Base-by-base conservation (phyloP, 2,329 filamentous ascomycete genomes). In the Hypoxylon sp. region DNA sequence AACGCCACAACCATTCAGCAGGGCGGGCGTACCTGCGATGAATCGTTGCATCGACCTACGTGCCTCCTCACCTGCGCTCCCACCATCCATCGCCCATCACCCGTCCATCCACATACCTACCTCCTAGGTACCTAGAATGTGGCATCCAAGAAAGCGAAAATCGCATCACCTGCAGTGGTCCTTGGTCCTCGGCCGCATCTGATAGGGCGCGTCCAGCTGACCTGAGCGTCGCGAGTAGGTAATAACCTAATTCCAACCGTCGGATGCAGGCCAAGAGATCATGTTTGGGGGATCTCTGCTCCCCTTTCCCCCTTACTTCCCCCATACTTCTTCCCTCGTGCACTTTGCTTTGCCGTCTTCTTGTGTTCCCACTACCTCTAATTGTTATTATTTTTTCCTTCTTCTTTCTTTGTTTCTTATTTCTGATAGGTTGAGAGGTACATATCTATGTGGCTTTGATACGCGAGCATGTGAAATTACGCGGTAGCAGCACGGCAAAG, bases 231-330 rank as follows among this genome's bases (percentile, higher is more conserved):
- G 24, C 24, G 24, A n/a, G n/a, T 37, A 37, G 3, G 50, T 58
- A 56, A 65, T 61, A 65, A 65, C 62, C 51, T 65, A 65, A 65
- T 60, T 55, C 51, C 4, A 31, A 65, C 62, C 39, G 17, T 47
- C 37, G 51, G 52, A 65, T 65, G 62, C 55, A 65, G 54, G 61
- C 53, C 53, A 58, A 50, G 55, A 57, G 39, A 64, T 59, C 35
- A 27, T 27, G 24, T n/a, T n/a, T n/a, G n/a, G n/a, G n/a, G 24
- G 24, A 60, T 48, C 58, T 54, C 48, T 54, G 27, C 24, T 24
- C 21, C 42, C n/a, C 17, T 39, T 27, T 27, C 24, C 27, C 11
- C 4, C 21, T 27, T 21, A 17, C 39, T 29, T 44, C 24, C 24
- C 24, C 24, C 24, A 27, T 27, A 27, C 24, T 27, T 27, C 24